Conservation (phyloP, 495 filamentous ascomycete species). For the Hypoxylon intermedium region DNA sequence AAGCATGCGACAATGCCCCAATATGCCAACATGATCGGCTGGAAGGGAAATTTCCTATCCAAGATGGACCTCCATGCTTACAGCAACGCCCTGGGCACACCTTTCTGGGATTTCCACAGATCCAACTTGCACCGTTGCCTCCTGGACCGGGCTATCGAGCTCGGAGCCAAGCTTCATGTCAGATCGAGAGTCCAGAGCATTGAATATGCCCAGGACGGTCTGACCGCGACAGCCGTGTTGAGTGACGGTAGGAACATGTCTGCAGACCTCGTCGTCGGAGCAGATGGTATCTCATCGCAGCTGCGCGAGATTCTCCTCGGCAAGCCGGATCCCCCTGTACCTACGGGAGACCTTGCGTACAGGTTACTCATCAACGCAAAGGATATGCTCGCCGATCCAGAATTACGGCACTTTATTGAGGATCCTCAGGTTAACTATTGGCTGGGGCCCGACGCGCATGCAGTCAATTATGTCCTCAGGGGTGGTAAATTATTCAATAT, state of each 20-base stretch:
- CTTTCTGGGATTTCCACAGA: slow-evolving; percentile 66
- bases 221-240: slow-evolving; percentile 37
- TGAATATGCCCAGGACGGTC: slow-evolving; percentile 44
- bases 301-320: slow-evolving; percentile 59
- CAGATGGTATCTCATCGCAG: slow-evolving; percentile 64
- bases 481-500: slow-evolving; percentile 71
- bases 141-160: slow-evolving; percentile 56
- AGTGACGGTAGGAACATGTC: slow-evolving; percentile 42
- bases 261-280: slow-evolving; percentile 64
- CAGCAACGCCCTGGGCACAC: slow-evolving; percentile 54
- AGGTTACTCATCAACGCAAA: slow-evolving; percentile 64
- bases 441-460: slow-evolving; percentile 69
- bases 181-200: slow-evolving; percentile 53
- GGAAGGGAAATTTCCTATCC: slow-evolving; percentile 49
- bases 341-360: slow-evolving; percentile 74
- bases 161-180: slow-evolving; percentile 60
- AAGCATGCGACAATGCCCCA: slow-evolving; percentile 47
- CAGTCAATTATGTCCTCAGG: slow-evolving; percentile 68
- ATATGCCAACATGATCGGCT: slow-evolving; percentile 51
- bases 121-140: slow-evolving; percentile 64
- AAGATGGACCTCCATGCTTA: slow-evolving; percentile 52
- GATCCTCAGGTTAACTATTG: slow-evolving; percentile 71
- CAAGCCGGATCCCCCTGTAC: slow-evolving; percentile 51
- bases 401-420: slow-evolving; percentile 55
- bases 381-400: slow-evolving; percentile 60